Base-by-base conservation (phyloP, 2,329 filamentous ascomycete species). In the Rutstroemia sydowiana region DNA sequence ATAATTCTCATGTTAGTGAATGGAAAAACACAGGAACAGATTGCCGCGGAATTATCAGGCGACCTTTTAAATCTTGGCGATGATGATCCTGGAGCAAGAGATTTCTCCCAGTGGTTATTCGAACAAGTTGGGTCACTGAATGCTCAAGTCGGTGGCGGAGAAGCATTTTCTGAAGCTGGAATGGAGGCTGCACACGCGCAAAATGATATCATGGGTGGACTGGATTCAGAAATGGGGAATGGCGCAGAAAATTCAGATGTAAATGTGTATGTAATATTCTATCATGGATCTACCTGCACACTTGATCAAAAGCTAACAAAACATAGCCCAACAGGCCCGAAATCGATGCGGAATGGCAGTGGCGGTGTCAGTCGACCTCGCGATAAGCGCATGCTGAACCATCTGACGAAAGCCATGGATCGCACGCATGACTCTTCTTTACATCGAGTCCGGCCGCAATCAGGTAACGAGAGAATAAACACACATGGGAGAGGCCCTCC, bases 1-100 rank as follows among this genome's bases (percentile, higher is more conserved):
- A 93, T 98, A 60, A 86, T 97, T 54, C 81, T 97, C 57, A 96
- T 97, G 92, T 80, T 98, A 30, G 88, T 88, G 57, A 97, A 96
- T 71, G 89, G 91, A 63, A 96, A 95, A 70, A 90, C 87, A 3
- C 85, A 95, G 67, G 83, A 91, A 46, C 86, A 96, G 67, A 92
- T 98, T 59, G 87, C 90, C 9, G 75, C 81, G 40, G 93, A 98
- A 68, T 81, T 98, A 13, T 87, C 91, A 1, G 86, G 84, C 58
- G 93, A 98, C 63, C 78, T 98, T 39, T 79, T 98, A 2, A 83
- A 83, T 52, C 78, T 96, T 4, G 82, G 82, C 2, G 83, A 89
- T 43, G 90, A 95, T 55, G 92, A 96, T 62, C 82, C 86, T 46
- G 84, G 84, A 58, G 88, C 89, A 7, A 81, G 80, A 56, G 85